These are phyloP conservation scores for Stachybotrys elegans DNA, from an alignment of 2,329 filamentous ascomycete genomes.

Conservation along the genomic window DNA sequence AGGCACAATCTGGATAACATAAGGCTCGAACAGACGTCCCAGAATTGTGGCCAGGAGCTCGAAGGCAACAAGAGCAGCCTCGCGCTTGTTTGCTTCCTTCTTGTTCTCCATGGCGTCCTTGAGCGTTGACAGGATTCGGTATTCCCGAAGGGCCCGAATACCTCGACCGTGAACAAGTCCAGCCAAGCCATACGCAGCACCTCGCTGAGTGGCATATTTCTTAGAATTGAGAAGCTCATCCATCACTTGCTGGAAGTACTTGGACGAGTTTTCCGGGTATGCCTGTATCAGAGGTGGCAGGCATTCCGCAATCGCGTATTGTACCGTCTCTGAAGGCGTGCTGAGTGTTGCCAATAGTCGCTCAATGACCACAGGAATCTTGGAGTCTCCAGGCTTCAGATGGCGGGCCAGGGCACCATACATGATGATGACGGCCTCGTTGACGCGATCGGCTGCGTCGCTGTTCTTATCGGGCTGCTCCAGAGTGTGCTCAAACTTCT, in stretches of 20 bases:
- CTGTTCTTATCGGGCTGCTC: slow-evolving; percentile 79
- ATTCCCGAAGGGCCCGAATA: slow-evolving; percentile 74
- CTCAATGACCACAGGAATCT: slow-evolving; percentile 83
- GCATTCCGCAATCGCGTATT: slow-evolving; percentile 93
- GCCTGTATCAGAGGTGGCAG: slow-evolving; percentile 84
- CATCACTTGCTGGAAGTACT: slow-evolving; percentile 76
- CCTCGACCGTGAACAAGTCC: slow-evolving; percentile 88
- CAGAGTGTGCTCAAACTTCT: slow-evolving; percentile 82
- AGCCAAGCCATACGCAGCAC: slow-evolving; percentile 89
- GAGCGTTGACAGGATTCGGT: slow-evolving; percentile 77
- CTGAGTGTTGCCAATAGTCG: slow-evolving; percentile 81
- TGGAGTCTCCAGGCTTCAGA: slow-evolving; percentile 75
- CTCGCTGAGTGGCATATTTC: slow-evolving; percentile 87
- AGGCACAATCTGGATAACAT: slow-evolving; percentile 91
- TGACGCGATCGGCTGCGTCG: slow-evolving; percentile 80
- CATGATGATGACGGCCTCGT: slow-evolving; percentile 95
- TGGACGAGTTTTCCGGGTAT: slow-evolving; percentile 69
- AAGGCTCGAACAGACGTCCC: slow-evolving; percentile 88
- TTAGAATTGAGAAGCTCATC: slow-evolving; percentile 81
- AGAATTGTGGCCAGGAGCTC: slow-evolving; percentile 85
- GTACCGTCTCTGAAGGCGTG: slow-evolving; percentile 93
- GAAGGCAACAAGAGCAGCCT: slow-evolving; percentile 84
- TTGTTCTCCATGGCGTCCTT: slow-evolving; percentile 88
- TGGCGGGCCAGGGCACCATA: slow-evolving; percentile 92
- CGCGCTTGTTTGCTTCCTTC: slow-evolving; percentile 82